phyloP scores from a whole-genome alignment of 2,329 filamentous ascomycete genomes.

The Pseudogymnoascus sp. region DNA sequence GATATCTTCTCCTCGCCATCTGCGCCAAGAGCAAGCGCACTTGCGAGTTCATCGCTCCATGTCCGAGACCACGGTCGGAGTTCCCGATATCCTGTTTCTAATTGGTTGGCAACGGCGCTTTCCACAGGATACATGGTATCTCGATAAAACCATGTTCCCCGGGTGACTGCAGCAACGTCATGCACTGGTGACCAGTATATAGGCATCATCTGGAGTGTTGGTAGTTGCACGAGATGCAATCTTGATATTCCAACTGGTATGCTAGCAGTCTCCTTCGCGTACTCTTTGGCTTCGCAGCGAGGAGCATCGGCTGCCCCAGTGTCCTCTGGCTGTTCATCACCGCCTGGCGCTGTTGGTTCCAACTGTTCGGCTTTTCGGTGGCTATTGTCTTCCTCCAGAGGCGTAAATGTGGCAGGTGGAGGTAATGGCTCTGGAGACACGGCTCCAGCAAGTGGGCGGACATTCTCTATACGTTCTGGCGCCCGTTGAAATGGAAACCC shows the following conservation, averaged over 20 bases:
- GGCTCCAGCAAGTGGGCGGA: conserved; percentile 1
- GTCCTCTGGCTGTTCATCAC: background rate
- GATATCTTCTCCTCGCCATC: conserved; percentile 86
- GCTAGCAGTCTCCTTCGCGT: conserved; percentile 34
- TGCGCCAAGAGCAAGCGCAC: conserved; percentile 82
- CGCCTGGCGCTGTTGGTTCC: background rate
- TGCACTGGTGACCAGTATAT: conserved; percentile 97
- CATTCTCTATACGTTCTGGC: conserved; percentile 22
- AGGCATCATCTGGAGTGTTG: conserved; percentile 79
- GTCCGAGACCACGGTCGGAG: conserved; percentile 84
- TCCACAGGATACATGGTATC: conserved; percentile 91
- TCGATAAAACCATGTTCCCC: conserved; percentile 96
- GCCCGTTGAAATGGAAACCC: conserved; percentile 42
- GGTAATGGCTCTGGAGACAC: background rate
- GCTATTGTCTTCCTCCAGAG: background rate
- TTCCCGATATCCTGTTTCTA: conserved; percentile 85
- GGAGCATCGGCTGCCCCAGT: conserved; percentile 17
- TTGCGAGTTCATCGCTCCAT: conserved; percentile 84
- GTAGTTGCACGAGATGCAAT: conserved; percentile 79
- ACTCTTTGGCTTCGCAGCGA: conserved; percentile 27
- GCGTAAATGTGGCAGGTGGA: background rate
- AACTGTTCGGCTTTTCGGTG: background rate
- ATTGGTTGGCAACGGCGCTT: conserved; percentile 75
- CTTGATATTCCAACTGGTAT: conserved; percentile 86
- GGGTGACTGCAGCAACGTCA: conserved; percentile 71